Evolutionary conservation across 2,329 filamentous ascomycete genomes (phyloP).

Genomic region (Aureobasidium sp.): DNA sequence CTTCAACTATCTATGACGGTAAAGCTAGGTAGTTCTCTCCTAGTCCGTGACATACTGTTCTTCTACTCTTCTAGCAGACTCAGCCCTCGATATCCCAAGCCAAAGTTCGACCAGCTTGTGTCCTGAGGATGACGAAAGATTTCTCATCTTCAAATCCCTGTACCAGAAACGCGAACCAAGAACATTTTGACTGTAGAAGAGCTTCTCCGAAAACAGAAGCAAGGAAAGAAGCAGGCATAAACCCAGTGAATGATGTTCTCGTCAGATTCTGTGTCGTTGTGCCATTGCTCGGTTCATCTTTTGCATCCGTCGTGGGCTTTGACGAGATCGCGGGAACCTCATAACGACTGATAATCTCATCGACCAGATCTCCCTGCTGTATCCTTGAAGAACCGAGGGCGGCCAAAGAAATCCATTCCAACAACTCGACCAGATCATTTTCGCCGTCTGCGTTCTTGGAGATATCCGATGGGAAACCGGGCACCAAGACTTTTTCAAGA

Average conservation of each 20-base stretch:
- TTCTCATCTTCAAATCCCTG: constrained; percentile 21
- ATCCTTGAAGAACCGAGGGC: constrained; percentile 59
- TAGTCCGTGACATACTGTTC: too few species aligned
- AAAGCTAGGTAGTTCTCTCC: too few species aligned
- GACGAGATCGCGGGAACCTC: constrained; percentile 36
- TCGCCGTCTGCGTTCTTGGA: constrained; percentile 37
- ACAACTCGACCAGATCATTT: constrained; percentile 46
- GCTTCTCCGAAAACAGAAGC: constrained; percentile 21
- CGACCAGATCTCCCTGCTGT: constrained; percentile 47
- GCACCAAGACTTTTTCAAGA: constrained; percentile 23
- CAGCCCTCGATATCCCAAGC: constrained; percentile 24
- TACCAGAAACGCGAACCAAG: constrained; percentile 26
- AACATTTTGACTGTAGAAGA: constrained; percentile 18
- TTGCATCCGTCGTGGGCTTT: background rate
- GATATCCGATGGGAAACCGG: constrained; percentile 19
- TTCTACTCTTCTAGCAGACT: background rate
- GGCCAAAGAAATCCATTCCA: constrained; percentile 69
- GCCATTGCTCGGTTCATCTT: background rate
- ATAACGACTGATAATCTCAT: constrained; percentile 64
- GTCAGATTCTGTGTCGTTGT: constrained; percentile 21
- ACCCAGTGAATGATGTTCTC: constrained; percentile 34
- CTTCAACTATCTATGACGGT: too few species aligned
- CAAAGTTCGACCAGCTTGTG: constrained; percentile 17
- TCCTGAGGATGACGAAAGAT: constrained; percentile 23
- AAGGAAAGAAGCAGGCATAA: constrained; percentile 30